phyloP scores from a whole-genome alignment of 1,139 yeast species.

The Starmera stellimalicola region DNA sequence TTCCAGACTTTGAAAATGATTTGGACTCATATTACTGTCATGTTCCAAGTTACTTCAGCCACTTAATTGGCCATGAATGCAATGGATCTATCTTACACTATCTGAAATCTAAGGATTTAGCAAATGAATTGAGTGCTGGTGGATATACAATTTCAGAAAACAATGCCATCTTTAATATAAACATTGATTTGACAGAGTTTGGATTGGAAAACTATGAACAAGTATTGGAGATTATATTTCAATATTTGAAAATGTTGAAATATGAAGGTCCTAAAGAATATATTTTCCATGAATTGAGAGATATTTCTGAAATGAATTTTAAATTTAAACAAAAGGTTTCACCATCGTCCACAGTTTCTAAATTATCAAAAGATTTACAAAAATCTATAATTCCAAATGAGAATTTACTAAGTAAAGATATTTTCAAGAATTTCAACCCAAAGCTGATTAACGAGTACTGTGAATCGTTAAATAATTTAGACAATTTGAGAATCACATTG shows the following conservation, averaged over 20 bases:
- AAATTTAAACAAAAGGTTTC: conserved; percentile 59
- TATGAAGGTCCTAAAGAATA: conserved; percentile 19
- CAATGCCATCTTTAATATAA: conserved; percentile 55
- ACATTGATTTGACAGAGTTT: conserved; percentile 62
- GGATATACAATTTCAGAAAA: conserved; percentile 61
- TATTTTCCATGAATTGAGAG: conserved; percentile 38
- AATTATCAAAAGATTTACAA: conserved; percentile 41
- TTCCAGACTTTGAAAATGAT: conserved; percentile 55
- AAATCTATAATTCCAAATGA: conserved; percentile 50
- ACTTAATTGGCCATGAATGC: conserved; percentile 87
- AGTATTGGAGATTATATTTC: conserved; percentile 51
- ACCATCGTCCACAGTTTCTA: conserved; percentile 49
- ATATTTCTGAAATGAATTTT: conserved; percentile 40
- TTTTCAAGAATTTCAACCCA: conserved; percentile 53
- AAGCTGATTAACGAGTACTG: conserved; percentile 43
- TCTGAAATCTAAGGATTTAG: conserved; percentile 72
- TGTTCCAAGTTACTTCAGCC: conserved; percentile 67
- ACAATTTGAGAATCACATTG: conserved; percentile 53
- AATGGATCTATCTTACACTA: conserved; percentile 68
- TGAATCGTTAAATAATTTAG: conserved; percentile 37
- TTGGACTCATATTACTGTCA: conserved; percentile 48
- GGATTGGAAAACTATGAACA: conserved; percentile 62
- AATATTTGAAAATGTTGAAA: conserved; percentile 56
- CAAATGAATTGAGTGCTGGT: conserved; percentile 70
- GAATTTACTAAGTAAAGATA: conserved; percentile 45